Base-by-base conservation (phyloP, 1,139 yeast genomes). In the Hyphopichia khmerensis region DNA sequence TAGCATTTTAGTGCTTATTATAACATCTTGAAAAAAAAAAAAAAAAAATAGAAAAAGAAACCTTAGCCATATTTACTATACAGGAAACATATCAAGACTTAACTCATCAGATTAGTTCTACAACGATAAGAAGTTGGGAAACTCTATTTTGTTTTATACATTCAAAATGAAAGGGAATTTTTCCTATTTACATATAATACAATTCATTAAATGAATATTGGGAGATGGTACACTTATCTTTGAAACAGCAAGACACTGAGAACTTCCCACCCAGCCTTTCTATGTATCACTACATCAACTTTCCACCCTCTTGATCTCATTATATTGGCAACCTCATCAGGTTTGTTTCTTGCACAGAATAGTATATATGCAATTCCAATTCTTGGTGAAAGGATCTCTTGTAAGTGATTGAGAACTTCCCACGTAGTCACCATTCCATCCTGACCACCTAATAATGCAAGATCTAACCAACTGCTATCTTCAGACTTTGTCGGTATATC, bases 221-320 rank as follows among this genome's bases (percentile, higher is more conserved):
- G 5, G 24, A 21, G 24, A 21, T 21, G 8, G 8, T 21, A 8
- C 8, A 21, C 8, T 8, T 21, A 21, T 8, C 8, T 21, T 8
- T 21, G 24, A 8, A 84, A 83, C 47, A 77, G 71, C 57, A 83
- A 74, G 13, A 93, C 84, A 46, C 88, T 79, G 32, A 93, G 68
- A n/a, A 87, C 93, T 62, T 93, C 99, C 96, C 97, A 89, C 0
- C 98, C 98, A 0, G 97, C 96, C 54, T 87, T 87, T 43, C 96
- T 71, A 41, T 74, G 70, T 8, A 80, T 72, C 2, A 87, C 68
- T 18, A 64, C 51, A 5, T 69, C 67, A 0, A 77, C 80, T 0
- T 43, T 43, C 95, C 95, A 88, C 0, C 84, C 83, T 32, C 61
- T 51, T 1, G 44, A 38, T 23, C 53, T 46, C 84, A 89, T 83